Percentiles rank a stretch among this genome's conserved stretches.
phyloP scores from a whole-genome alignment of 352 stramenopile genomes.

The Pythium folliculosum region DNA sequence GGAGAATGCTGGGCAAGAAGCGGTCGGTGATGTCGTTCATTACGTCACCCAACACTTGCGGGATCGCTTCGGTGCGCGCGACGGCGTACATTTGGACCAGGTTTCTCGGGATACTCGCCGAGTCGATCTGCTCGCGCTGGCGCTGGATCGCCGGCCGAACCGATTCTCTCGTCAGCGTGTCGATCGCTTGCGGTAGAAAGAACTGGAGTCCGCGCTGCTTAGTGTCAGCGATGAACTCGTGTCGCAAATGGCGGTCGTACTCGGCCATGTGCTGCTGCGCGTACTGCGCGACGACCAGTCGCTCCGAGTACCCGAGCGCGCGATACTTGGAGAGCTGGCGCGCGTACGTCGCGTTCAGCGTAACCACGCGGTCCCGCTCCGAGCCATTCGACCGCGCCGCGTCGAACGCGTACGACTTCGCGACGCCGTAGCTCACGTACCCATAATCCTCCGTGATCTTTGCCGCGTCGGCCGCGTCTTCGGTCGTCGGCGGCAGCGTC shows the following conservation, averaged over 20 bases:
- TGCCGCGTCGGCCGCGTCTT: neutral
- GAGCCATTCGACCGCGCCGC: conserved; percentile 61
- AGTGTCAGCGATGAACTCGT: conserved; percentile 55
- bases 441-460: conserved; percentile 24
- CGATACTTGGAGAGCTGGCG: conserved; percentile 52
- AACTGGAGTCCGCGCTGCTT: conserved; percentile 56
- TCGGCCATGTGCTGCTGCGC: conserved; percentile 49
- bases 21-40: conserved; percentile 63
- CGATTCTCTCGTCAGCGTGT: conserved; percentile 36
- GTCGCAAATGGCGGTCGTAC: conserved; percentile 44
- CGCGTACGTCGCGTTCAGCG: conserved; percentile 62
- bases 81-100: conserved; percentile 55
- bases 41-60: conserved; percentile 57
- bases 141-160: conserved; percentile 41
- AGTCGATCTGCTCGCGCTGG: conserved; percentile 46
- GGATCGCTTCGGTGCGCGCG: conserved; percentile 56
- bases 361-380: conserved; percentile 53
- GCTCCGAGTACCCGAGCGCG: conserved; percentile 47
- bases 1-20: conserved; percentile 47
- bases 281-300: conserved; percentile 60
- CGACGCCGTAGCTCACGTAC: conserved; percentile 55
- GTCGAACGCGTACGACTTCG: conserved; percentile 46
- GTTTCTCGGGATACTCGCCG: conserved; percentile 44
- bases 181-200: conserved; percentile 43
- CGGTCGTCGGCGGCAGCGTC: neutral